Evolutionary conservation across 2,329 filamentous ascomycete genomes (phyloP).

Genomic region (Talaromyces amestolkiae): DNA sequence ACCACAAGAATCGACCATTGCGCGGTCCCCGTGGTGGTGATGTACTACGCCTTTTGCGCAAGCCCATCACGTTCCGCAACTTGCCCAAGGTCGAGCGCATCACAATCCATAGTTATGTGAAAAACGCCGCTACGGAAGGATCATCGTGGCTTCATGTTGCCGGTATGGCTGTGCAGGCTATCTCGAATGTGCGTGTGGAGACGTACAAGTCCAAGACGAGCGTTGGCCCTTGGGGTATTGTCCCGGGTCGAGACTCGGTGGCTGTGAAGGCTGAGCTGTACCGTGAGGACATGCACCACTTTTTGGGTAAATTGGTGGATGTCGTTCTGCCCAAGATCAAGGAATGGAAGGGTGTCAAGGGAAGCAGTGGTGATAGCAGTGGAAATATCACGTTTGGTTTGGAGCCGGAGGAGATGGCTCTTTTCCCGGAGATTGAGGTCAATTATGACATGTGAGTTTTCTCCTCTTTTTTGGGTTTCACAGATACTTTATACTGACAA

Average conservation of each 20-base stretch:
- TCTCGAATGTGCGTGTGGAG: conserved; percentile 71
- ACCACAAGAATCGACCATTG: conserved; percentile 85
- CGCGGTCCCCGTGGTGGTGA: conserved; percentile 80
- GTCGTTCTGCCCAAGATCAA: conserved; percentile 93
- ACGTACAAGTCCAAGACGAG: conserved; percentile 68
- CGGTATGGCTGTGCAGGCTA: conserved; percentile 78
- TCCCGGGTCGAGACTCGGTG: conserved; percentile 64
- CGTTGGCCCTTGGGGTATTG: conserved; percentile 73
- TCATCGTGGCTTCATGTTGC: conserved; percentile 76
- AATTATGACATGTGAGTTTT: conserved; percentile 84
- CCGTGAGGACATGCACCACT: conserved; percentile 82
- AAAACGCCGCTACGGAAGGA: conserved; percentile 65
- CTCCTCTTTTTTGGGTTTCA: conserved; percentile 6
- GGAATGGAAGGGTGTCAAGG: conserved; percentile 83
- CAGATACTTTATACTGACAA: neutral
- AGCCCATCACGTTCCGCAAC: conserved; percentile 72
- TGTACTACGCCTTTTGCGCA: conserved; percentile 49
- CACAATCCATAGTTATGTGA: conserved; percentile 73
- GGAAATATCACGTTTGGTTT: conserved; percentile 87
- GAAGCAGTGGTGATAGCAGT: conserved; percentile 75
- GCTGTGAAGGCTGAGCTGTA: conserved; percentile 74
- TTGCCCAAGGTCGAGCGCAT: conserved; percentile 78
- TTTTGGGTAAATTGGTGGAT: conserved; percentile 84
- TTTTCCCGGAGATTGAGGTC: conserved; percentile 91
- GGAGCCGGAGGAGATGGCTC: conserved; percentile 67